Conservation (phyloP, 2,329 filamentous ascomycete species). For the Colletotrichum lentis region DNA sequence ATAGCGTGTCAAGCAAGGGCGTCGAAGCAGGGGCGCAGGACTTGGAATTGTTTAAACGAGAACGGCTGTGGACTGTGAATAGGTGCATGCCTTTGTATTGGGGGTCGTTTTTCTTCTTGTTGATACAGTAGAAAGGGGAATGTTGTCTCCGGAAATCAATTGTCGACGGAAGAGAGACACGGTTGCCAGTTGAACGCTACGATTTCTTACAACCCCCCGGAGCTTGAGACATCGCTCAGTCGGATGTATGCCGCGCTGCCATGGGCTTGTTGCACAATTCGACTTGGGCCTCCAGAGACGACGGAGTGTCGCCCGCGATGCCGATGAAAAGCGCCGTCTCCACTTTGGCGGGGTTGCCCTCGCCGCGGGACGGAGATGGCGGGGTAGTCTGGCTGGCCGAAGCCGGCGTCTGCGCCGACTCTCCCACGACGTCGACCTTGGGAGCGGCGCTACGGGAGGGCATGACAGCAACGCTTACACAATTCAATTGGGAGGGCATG, state of each 20-base stretch:
- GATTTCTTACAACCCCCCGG: background rate
- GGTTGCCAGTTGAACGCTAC: background rate
- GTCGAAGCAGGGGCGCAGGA: background rate
- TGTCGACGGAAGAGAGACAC: background rate
- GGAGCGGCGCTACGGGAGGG: background rate
- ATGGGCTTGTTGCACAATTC: background rate
- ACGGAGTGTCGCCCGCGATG: background rate
- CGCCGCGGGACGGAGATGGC: constrained; percentile 18
- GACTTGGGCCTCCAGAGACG: background rate
- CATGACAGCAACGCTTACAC: too few species aligned
- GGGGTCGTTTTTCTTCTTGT: background rate
- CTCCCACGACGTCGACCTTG: background rate
- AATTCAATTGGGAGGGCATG: too few species aligned
- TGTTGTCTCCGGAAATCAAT: background rate
- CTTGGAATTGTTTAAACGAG: background rate
- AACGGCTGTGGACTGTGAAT: background rate
- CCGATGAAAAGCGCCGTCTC: constrained; percentile 11
- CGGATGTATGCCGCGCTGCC: background rate
- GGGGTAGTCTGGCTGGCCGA: constrained; percentile 20
- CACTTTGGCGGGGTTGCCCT: constrained; percentile 8
- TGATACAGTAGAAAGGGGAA: background rate
- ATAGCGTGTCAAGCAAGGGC: constrained; percentile 1
- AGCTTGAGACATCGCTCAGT: background rate
- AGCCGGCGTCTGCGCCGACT: constrained; percentile 19
- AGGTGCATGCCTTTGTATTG: background rate